These are phyloP conservation scores for Spatholobus suberectus DNA, from an alignment of 306 rosid genomes.

Conservation along the genomic window DNA sequence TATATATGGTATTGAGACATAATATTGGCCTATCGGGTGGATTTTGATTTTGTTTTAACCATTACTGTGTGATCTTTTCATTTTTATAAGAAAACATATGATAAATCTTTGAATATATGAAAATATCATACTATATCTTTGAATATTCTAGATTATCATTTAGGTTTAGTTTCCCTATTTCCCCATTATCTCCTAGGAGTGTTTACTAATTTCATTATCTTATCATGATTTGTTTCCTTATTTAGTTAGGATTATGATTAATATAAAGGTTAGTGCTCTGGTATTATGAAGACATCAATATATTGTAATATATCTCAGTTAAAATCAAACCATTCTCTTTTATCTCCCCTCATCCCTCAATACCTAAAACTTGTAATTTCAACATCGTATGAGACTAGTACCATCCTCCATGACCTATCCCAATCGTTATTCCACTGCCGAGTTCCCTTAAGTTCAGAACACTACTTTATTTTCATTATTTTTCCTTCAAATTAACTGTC, in stretches of 20 bases:
- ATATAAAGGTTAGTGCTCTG: background rate
- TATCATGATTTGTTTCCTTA: background rate
- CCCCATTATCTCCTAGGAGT: background rate
- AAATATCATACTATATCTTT: background rate
- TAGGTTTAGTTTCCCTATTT: background rate
- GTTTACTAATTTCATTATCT: background rate
- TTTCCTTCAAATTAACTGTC: background rate
- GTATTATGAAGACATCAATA: background rate
- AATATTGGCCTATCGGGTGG: background rate
- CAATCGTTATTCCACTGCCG: too few species aligned
- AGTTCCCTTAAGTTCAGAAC: too few species aligned
- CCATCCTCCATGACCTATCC: too few species aligned
- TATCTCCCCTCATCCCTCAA: background rate
- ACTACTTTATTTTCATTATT: background rate
- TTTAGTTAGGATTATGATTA: background rate
- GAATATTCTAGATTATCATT: background rate
- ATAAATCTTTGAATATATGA: background rate
- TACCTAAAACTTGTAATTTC: background rate
- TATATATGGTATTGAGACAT: conserved; percentile 15
- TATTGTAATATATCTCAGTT: background rate
- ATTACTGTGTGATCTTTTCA: background rate
- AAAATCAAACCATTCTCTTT: background rate
- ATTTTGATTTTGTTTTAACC: conserved; percentile 6
- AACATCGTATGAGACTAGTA: background rate
- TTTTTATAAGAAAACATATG: background rate